Evolutionary conservation across 164 flowering plant genomes (phyloP), one percentile per base, ranked within the genome.

Genomic region (Dillenia turbinata): DNA sequence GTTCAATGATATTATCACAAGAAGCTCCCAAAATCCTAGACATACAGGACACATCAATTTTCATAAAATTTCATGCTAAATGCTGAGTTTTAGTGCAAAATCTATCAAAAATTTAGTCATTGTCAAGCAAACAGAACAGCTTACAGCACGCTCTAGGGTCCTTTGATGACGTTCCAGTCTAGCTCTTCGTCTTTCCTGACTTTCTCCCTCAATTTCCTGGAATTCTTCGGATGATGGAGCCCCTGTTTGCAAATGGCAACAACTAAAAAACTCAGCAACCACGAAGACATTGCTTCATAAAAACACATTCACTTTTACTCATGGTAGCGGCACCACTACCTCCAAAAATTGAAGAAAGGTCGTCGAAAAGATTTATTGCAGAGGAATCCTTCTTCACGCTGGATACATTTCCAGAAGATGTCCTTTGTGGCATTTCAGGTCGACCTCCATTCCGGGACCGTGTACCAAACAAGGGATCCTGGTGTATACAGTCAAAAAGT

Each of bases 171-270:
- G 87, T 11, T 66, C 85, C 68, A 72, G 61, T 81, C 95, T 75
- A 50, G 90, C 90, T 75, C 49, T 82, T 59, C 92, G 75, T 75
- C 96, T 85, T 72, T 86, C 96, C 67, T 81, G 85, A 72, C 67
- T 78, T 78, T 89, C 98, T 51, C 96, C 98, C 13, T 81, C 82
- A 54, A 80, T 59, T 69, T 90, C 96, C 71, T 82, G 78, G 71
- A 90, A 90, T 54, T 75, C 86, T 72, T 73, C 89, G 48, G 77
- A 66, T 60, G 80, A 55, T 57, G 81, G 55, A 45, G 78, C 63
- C 71, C 52, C 87, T 83, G 40, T 57, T 69, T 54, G 45, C 22
- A 63, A 66, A 49, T 24, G 73, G 65, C 15, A 56, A 58, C 33
- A 44, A 45, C 26, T 16, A 44, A 71, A 64, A 6, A 43, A 52